A percentile compares a stretch with the other conserved stretches of the same genome.
phyloP scores from a whole-genome alignment of 1,284 basidiomycete species.

The Ustilago tritici region DNA sequence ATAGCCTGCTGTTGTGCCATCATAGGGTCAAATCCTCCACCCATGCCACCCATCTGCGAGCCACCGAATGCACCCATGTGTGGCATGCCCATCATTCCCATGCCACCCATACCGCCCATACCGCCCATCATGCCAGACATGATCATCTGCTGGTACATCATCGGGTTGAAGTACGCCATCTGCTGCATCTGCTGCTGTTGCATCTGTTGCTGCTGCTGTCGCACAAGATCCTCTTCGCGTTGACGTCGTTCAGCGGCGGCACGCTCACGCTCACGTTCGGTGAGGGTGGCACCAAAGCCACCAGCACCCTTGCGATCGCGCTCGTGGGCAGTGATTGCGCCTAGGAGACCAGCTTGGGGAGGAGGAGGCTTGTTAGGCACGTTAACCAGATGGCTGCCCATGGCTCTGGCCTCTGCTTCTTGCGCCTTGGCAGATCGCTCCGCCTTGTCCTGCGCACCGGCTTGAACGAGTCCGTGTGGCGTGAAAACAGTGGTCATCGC shows the following conservation, averaged over 20 bases:
- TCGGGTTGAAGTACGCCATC: conserved; percentile 71
- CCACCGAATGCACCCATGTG: conserved; percentile 45
- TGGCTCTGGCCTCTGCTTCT: conserved; percentile 89
- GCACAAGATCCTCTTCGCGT: conserved; percentile 89
- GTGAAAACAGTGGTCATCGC: conserved; percentile 76
- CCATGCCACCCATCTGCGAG: conserved; percentile 52
- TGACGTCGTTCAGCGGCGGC: conserved; percentile 75
- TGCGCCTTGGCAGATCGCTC: conserved; percentile 94
- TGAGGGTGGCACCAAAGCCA: conserved; percentile 91
- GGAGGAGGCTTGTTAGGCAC: conserved; percentile 93
- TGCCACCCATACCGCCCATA: conserved; percentile 49
- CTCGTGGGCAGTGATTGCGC: conserved; percentile 94
- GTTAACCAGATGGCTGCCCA: conserved; percentile 88
- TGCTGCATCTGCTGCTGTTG: conserved; percentile 82
- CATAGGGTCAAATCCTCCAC: conserved; percentile 48
- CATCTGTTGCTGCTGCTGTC: conserved; percentile 86
- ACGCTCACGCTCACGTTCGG: conserved; percentile 93
- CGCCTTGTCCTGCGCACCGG: conserved; percentile 92
- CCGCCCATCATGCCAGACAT: conserved; percentile 59
- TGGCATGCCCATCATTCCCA: conserved; percentile 65
- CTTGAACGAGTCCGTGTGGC: conserved; percentile 91
- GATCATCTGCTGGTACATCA: conserved; percentile 71
- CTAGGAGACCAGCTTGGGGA: conserved; percentile 92
- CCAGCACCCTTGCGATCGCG: conserved; percentile 92
- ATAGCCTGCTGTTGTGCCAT: conserved; percentile 64